Evolutionary conservation across 768 basidiomycete species (phyloP).

Genomic region (Kwoniella sp.): DNA sequence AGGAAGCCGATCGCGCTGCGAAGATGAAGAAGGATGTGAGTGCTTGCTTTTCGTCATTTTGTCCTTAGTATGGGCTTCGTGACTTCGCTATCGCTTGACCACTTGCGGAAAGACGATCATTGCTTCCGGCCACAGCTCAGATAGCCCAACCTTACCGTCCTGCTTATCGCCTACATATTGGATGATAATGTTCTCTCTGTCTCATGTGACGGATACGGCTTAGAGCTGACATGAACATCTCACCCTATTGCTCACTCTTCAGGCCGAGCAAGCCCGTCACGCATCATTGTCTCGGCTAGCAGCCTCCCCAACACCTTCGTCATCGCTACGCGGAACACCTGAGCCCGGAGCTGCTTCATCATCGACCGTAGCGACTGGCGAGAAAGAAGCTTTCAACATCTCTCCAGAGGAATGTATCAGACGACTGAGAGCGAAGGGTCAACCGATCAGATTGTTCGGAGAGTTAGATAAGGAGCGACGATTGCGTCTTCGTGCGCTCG

Average conservation of each 20-base stretch:
- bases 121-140: too few relatives aligned
- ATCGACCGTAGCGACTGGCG: conserved; percentile 27
- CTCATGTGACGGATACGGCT: too few relatives aligned
- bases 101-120: too few relatives aligned
- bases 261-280: conserved; percentile 29
- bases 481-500: conserved; percentile 84
- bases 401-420: conserved; percentile 90
- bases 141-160: too few relatives aligned
- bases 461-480: conserved; percentile 93
- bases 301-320: conserved; percentile 23
- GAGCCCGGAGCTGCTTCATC: conserved; percentile 46
- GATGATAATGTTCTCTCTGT: too few relatives aligned
- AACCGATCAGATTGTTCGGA: conserved; percentile 91
- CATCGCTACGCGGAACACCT: conserved; percentile 58
- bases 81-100: too few relatives aligned
- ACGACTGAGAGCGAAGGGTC: conserved; percentile 83
- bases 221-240: too few relatives aligned
- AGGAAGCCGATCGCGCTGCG: conserved; percentile 45
- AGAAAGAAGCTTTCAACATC: conserved; percentile 70
- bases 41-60: conserved; percentile 4
- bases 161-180: too few relatives aligned
- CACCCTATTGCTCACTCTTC: too few relatives aligned
- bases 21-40: conserved; percentile 36
- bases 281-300: conserved; percentile 31
- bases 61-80: too few relatives aligned